phyloP scores from a whole-genome alignment of 31 red algal species.

The Odonthalia washingtoniensis region DNA sequence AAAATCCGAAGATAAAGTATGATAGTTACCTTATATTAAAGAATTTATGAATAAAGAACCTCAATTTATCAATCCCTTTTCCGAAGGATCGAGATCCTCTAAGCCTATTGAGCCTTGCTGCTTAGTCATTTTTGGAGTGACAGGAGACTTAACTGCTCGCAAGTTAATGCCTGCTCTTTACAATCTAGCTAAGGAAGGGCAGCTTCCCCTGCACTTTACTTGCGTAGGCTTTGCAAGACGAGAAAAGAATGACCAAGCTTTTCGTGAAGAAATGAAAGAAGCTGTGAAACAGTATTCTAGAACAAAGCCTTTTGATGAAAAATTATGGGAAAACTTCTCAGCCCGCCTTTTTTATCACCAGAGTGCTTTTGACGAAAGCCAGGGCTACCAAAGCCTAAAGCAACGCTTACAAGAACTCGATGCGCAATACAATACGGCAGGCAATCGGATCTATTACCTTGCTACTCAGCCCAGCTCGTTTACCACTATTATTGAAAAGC shows the following conservation, averaged over 20 bases:
- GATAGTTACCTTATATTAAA: too few relatives aligned
- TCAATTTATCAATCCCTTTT: too few relatives aligned
- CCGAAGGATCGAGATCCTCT: too few relatives aligned
- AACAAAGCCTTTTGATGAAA: slow-evolving; percentile 2
- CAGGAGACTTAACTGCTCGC: slow-evolving; percentile 18
- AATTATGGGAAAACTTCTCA: background rate
- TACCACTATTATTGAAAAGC: background rate
- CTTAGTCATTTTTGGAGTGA: slow-evolving; percentile 25
- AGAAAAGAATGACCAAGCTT: slow-evolving; percentile 9
- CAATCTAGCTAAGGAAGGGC: background rate
- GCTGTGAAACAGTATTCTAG: background rate
- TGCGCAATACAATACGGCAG: background rate
- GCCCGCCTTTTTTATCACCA: background rate
- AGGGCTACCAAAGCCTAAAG: slow-evolving; percentile 7
- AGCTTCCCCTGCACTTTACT: background rate
- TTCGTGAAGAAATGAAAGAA: slow-evolving; percentile 13
- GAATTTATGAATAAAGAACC: too few relatives aligned
- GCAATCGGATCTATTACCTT: slow-evolving; percentile 8
- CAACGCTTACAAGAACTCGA: background rate
- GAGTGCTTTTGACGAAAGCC: slow-evolving; percentile 2
- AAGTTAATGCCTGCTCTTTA: slow-evolving; percentile 26
- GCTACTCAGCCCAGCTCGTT: background rate
- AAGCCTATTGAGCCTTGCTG: slow-evolving; percentile 2
- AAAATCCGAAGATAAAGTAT: too few relatives aligned
- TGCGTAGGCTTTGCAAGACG: slow-evolving; percentile 11